Conservation (phyloP, 2,329 filamentous ascomycete species). For the Aspergillus pseudoviridinutans region DNA sequence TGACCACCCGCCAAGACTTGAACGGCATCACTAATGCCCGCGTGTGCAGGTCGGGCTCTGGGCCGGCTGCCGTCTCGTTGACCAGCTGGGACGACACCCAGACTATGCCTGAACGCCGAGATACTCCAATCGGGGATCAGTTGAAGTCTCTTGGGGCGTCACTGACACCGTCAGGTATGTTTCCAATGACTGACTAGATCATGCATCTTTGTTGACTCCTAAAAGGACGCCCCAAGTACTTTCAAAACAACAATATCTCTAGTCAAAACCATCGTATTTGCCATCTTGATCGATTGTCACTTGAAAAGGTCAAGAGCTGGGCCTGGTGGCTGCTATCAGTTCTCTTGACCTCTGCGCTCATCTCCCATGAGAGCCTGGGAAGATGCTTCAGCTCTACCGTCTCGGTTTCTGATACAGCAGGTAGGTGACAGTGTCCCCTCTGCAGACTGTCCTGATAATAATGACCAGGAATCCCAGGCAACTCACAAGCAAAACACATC, state of each 20-base stretch:
- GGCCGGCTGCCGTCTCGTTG: slow-evolving; percentile 1
- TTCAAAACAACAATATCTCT: slow-evolving; percentile 1
- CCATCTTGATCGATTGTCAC: slow-evolving; percentile 2
- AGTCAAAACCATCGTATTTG: background rate
- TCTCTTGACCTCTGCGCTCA: slow-evolving; percentile 17
- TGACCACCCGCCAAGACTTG: slow-evolving; percentile 54
- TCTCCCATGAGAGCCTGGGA: slow-evolving; percentile 18
- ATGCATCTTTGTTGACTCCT: background rate
- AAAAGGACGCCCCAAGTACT: slow-evolving; percentile 20
- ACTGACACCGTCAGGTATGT: slow-evolving; percentile 28
- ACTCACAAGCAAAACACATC: background rate
- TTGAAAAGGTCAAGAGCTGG: slow-evolving; percentile 18
- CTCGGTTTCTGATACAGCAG: background rate
- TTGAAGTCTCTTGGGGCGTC: slow-evolving; percentile 14
- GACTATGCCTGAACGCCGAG: background rate
- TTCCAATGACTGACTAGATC: background rate
- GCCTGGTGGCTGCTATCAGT: slow-evolving; percentile 25
- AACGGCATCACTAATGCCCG: slow-evolving; percentile 54
- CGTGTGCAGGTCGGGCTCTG: slow-evolving; percentile 28
- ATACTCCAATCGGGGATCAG: slow-evolving; percentile 5
- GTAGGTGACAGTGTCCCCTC: background rate
- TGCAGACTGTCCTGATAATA: background rate
- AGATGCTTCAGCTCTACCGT: slow-evolving; percentile 4
- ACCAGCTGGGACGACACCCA: background rate
- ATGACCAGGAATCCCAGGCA: background rate